phyloP scores from a whole-genome alignment of 768 basidiomycete genomes.

The Suillus hirtellus region DNA sequence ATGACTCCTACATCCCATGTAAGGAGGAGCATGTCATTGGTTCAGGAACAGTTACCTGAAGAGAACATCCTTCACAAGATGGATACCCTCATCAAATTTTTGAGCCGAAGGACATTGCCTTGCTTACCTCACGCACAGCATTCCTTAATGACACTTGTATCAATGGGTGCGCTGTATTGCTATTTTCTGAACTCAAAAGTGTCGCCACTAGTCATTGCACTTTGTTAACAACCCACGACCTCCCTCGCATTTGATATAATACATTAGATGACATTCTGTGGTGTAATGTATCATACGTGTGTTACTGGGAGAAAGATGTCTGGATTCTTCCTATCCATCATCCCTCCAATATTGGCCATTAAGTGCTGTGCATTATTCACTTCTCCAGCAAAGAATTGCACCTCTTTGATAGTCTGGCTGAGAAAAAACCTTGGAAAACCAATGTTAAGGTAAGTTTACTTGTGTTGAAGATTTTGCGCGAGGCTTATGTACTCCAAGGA shows the following conservation, averaged over 20 bases:
- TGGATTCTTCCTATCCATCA: conserved; percentile 44
- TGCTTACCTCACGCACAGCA: conserved; percentile 7
- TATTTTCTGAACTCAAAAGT: conserved; percentile 2
- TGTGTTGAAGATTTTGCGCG: not conserved
- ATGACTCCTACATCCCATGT: not conserved
- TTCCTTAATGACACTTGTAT: conserved; percentile 14
- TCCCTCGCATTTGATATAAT: conserved; percentile 3
- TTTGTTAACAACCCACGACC: conserved; percentile 16
- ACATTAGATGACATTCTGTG: conserved; percentile 22
- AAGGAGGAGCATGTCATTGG: not conserved
- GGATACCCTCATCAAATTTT: conserved; percentile 10
- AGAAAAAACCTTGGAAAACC: conserved; percentile 10
- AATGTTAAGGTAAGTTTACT: conserved; percentile 7
- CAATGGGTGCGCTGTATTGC: conserved; percentile 13
- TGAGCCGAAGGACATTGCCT: conserved; percentile 7
- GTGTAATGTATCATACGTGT: conserved; percentile 10
- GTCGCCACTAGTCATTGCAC: not conserved
- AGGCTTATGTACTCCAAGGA: not conserved
- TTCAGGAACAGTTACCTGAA: not conserved
- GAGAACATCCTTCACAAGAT: not conserved
- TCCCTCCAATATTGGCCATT: conserved; percentile 25
- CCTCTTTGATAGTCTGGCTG: conserved; percentile 18
- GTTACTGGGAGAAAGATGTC: conserved; percentile 31
- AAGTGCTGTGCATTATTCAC: conserved; percentile 32
- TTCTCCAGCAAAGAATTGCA: conserved; percentile 9